Evolutionary conservation across 1,139 yeast genomes (phyloP).

Genomic region (Taphrina wiesneri): DNA sequence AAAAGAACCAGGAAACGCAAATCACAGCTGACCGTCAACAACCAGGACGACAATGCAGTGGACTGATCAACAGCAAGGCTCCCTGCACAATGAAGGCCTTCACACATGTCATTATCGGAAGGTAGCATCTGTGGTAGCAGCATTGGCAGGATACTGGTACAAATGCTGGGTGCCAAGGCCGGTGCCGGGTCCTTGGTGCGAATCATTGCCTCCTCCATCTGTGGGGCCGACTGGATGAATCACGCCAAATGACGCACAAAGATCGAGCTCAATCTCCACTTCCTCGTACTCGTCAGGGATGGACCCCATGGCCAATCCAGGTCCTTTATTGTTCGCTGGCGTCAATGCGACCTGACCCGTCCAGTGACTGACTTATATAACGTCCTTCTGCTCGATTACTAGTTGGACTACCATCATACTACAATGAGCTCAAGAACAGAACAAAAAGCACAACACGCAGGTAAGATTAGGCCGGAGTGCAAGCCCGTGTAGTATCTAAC

Average conservation of each 20-base stretch:
- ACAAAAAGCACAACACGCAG: slow-evolving; percentile 1
- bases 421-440: background rate
- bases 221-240: background rate
- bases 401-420: too few species aligned
- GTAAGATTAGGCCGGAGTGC: background rate
- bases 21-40: background rate
- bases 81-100: too few species aligned
- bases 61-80: background rate
- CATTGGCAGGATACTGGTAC: background rate
- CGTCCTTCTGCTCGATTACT: background rate
- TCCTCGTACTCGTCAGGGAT: background rate
- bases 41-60: background rate
- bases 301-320: too few species aligned
- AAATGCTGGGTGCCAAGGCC: too few species aligned
- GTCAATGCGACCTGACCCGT: background rate
- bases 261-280: slow-evolving; percentile 3
- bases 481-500: background rate
- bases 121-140: background rate
- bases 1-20: background rate
- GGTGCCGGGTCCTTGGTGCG: background rate
- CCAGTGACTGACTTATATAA: background rate
- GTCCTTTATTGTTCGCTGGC: background rate
- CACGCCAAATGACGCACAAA: slow-evolving; percentile 6
- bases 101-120: too few species aligned
- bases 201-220: background rate